Percentiles rank a stretch among this genome's conserved stretches.
Conservation (phyloP, 106 monocot genomes). For the Alisma plantagoaquatica region DNA sequence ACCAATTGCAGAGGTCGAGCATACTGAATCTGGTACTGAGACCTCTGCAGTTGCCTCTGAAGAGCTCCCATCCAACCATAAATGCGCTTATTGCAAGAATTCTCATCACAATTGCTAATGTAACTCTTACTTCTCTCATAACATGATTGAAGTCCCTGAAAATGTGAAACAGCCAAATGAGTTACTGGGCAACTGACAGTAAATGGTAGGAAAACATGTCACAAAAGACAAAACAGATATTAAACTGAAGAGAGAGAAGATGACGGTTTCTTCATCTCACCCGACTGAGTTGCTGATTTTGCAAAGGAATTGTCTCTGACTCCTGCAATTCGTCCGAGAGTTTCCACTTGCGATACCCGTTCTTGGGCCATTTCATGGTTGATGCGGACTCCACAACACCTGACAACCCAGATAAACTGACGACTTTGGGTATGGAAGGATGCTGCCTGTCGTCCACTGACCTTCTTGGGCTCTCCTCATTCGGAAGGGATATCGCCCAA, state of each 20-base stretch:
- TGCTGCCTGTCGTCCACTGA: slow-evolving; percentile 20
- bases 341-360: slow-evolving; percentile 40
- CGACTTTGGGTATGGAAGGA: slow-evolving; percentile 16
- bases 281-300: slow-evolving; percentile 28
- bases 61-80: slow-evolving; percentile 82
- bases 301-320: slow-evolving; percentile 30
- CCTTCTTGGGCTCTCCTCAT: slow-evolving; percentile 14
- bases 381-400: slow-evolving; percentile 26
- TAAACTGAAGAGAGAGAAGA: too few relatives aligned
- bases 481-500: slow-evolving; percentile 28
- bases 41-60: slow-evolving; percentile 81
- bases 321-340: slow-evolving; percentile 12
- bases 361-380: slow-evolving; percentile 33
- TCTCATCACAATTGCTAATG: slow-evolving; percentile 40
- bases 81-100: slow-evolving; percentile 53
- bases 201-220: too few relatives aligned
- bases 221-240: too few relatives aligned
- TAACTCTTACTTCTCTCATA: slow-evolving; percentile 61
- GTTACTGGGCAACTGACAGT: too few relatives aligned
- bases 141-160: slow-evolving; percentile 34
- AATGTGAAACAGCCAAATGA: not conserved
- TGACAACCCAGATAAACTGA: slow-evolving; percentile 24
- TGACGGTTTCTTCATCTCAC: slow-evolving; percentile 7
- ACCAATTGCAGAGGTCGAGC: slow-evolving; percentile 55
- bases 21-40: slow-evolving; percentile 88